Percentiles rank a stretch among this genome's conserved stretches.
phyloP scores from a whole-genome alignment of 2,329 filamentous ascomycete genomes.

The Ophiostoma populinum region DNA sequence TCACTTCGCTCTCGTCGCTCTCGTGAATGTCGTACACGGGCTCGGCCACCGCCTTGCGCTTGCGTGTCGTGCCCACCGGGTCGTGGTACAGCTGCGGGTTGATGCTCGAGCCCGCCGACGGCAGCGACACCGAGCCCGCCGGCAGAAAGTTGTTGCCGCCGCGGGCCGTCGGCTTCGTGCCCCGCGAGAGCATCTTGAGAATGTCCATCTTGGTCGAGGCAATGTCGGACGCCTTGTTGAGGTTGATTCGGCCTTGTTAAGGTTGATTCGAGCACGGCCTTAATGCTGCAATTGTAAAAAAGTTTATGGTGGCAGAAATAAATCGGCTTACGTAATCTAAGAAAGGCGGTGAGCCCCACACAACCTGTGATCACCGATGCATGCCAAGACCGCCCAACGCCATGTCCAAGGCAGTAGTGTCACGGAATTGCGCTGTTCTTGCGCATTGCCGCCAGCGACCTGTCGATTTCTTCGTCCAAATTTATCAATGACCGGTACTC shows the following conservation, averaged over 20 bases:
- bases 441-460: too few relatives aligned
- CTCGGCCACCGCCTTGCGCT: slow-evolving; percentile 7
- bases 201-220: slow-evolving; percentile 47
- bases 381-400: too few relatives aligned
- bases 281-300: too few relatives aligned
- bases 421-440: too few relatives aligned
- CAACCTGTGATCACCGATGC: too few relatives aligned
- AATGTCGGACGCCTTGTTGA: slow-evolving; percentile 29
- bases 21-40: slow-evolving; percentile 11
- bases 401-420: too few relatives aligned
- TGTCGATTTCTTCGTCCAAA: too few relatives aligned
- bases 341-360: slow-evolving; percentile 1
- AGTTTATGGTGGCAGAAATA: slow-evolving; percentile 1
- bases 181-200: slow-evolving; percentile 53
- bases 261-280: too few relatives aligned
- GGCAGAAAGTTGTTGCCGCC: slow-evolving; percentile 11
- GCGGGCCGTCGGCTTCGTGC: slow-evolving; percentile 37
- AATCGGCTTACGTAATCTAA: background rate
- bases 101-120: slow-evolving; percentile 44
- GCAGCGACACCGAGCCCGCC: slow-evolving; percentile 27
- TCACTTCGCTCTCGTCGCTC: slow-evolving; percentile 14
- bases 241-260: slow-evolving; percentile 16
- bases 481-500: too few relatives aligned
- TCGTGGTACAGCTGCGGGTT: slow-evolving; percentile 57
- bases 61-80: slow-evolving; percentile 26